Evolutionary conservation across 768 basidiomycete genomes (phyloP).

Genomic region (Amanita molliuscula): DNA sequence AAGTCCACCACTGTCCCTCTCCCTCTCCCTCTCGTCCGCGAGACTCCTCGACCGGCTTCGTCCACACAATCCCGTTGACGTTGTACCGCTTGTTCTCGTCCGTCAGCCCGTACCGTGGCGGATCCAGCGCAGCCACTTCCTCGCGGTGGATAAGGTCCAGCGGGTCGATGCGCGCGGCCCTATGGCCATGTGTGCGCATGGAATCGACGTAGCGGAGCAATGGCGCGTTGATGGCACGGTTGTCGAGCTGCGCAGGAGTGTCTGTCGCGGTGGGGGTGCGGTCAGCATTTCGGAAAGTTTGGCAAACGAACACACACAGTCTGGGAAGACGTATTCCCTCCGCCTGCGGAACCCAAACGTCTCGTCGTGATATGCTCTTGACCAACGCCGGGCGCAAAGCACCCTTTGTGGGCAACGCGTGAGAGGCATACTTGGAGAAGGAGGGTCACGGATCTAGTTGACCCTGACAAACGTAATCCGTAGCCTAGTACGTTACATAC

Average conservation of each 20-base stretch:
- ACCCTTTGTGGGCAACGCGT: not conserved
- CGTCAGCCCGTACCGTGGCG: slow-evolving; percentile 63
- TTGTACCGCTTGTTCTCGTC: slow-evolving; percentile 48
- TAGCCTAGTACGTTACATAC: too few relatives aligned
- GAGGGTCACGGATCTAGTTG: too few relatives aligned
- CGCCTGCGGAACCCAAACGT: slow-evolving; percentile 71
- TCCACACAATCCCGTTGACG: slow-evolving; percentile 79
- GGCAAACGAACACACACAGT: slow-evolving; percentile 40
- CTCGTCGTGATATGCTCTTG: slow-evolving; percentile 56
- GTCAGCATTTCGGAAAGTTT: not conserved
- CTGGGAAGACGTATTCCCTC: slow-evolving; percentile 52
- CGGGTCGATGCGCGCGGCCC: slow-evolving; percentile 81
- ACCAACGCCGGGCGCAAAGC: not conserved
- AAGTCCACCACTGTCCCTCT: slow-evolving; percentile 45
- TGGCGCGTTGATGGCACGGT: slow-evolving; percentile 63
- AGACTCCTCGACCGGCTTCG: slow-evolving; percentile 30
- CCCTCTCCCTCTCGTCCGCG: slow-evolving; percentile 7
- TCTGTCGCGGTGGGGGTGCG: slow-evolving; percentile 27
- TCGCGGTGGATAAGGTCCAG: slow-evolving; percentile 82
- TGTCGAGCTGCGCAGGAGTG: slow-evolving; percentile 51
- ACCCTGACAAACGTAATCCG: too few relatives aligned
- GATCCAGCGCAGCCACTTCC: slow-evolving; percentile 65
- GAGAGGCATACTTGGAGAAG: not conserved
- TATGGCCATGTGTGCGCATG: slow-evolving; percentile 75
- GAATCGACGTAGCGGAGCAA: slow-evolving; percentile 85